Base-by-base conservation (phyloP, 1,284 basidiomycete genomes). In the Exobasidium rhododendri region DNA sequence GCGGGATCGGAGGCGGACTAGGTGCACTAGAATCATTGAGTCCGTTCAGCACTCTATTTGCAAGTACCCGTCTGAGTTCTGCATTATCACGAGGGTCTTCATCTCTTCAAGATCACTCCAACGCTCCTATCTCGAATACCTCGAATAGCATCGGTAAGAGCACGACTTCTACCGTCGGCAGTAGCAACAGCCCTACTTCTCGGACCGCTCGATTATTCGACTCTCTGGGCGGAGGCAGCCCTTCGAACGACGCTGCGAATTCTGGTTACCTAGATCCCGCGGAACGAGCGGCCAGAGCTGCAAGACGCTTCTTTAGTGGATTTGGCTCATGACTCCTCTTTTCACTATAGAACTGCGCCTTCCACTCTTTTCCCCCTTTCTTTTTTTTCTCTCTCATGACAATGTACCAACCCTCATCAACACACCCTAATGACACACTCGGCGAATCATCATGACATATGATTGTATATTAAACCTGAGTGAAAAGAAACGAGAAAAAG, bases 291-390 rank as follows among this genome's bases (percentile, higher is more conserved):
- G 70, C 70, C 0, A 45, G 70, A 0, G 69, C 69, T 13, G 70
- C 70, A 0, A 49, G 67, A 7, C 63, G 66, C 35, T 70, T 69
- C n/a, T 22, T 72, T 10, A 63, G 70, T 6, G 69, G 70, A 50
- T 50, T 56, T 49, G n/a, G 47, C 28, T 6, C 44, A 4, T 17
- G 44, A n/a, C n/a, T n/a, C n/a, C n/a, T n/a, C n/a, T n/a, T n/a
- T n/a, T n/a, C n/a, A n/a, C n/a, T n/a, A n/a, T n/a, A n/a, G n/a
- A n/a, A n/a, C n/a, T n/a, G n/a, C n/a, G n/a, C n/a, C n/a, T n/a
- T n/a, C n/a, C n/a, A n/a, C n/a, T n/a, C n/a, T n/a, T n/a, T n/a
- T n/a, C n/a, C n/a, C n/a, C n/a, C n/a, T n/a, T n/a, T n/a, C n/a
- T n/a, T n/a, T n/a, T n/a, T n/a, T n/a, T n/a, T n/a, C n/a, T n/a